Evolutionary conservation across 805 yeast genomes (phyloP).

Genomic region (Saccharomyces cerevisiae): DNA sequence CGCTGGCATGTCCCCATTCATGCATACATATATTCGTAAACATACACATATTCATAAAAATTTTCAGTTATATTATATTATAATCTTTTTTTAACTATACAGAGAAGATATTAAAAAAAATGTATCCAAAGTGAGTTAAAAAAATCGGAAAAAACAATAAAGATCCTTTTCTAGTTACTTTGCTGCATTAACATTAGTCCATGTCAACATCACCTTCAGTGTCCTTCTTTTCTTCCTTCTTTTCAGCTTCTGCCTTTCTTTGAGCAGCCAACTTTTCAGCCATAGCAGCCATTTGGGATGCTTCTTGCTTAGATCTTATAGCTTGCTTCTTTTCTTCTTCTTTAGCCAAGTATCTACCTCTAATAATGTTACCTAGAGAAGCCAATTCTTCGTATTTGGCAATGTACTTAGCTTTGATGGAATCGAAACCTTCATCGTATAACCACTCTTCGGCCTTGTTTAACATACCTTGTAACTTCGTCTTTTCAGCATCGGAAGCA

Average conservation of each 20-base stretch:
- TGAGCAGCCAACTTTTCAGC: slow-evolving; percentile 78
- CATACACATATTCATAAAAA: slow-evolving; percentile 1
- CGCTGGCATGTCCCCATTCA: background rate
- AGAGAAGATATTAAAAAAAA: slow-evolving; percentile 7
- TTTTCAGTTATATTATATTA: background rate
- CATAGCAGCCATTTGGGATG: slow-evolving; percentile 71
- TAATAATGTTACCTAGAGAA: slow-evolving; percentile 84
- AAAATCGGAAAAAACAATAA: background rate
- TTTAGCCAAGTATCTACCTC: slow-evolving; percentile 88
- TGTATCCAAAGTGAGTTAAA: background rate
- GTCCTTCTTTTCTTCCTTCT: slow-evolving; percentile 24
- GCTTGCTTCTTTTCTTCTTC: slow-evolving; percentile 92
- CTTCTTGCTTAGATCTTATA: slow-evolving; percentile 75
- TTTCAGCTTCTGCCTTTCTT: slow-evolving; percentile 46
- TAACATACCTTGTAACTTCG: slow-evolving; percentile 61
- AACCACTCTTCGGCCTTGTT: slow-evolving; percentile 93
- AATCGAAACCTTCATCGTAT: slow-evolving; percentile 92
- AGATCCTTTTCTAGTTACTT: background rate
- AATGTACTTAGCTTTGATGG: slow-evolving; percentile 90
- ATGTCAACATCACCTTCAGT: slow-evolving; percentile 36
- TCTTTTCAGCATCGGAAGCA: slow-evolving; percentile 85
- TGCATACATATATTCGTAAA: background rate
- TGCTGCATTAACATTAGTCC: slow-evolving; percentile 16
- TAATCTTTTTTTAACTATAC: slow-evolving; percentile 6
- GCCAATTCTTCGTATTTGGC: slow-evolving; percentile 97